Evolutionary conservation across 2,329 filamentous ascomycete species (phyloP), one percentile per base, ranked within the genome.

Genomic region (Pestalotiopsis fici): DNA sequence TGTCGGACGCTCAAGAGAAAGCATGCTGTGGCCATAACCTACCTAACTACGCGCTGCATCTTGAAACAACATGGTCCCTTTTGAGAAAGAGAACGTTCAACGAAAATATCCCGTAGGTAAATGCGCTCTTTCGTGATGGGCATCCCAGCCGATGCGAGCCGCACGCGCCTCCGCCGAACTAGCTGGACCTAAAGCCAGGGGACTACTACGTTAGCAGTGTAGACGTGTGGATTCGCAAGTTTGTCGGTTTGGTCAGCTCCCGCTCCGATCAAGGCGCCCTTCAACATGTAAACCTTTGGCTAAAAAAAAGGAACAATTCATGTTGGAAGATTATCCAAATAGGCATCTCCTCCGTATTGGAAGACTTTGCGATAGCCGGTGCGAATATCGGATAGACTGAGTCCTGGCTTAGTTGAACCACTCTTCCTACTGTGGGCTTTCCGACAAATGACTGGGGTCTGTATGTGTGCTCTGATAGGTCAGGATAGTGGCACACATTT

Each of bases 91-190:
- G 43, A 50, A 21, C 18, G 43, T 21, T 6, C 18, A n/a, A 50
- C 9, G 3, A 50, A 21, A n/a, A 61, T 18, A 37, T 18, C 4
- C 3, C 28, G 13, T n/a, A 35, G 31, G 31, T 35, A n/a, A 21
- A 43, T n/a, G n/a, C 23, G 25, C 23, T 31, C 2, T 56, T 27
- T 59, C 28, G 23, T 21, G 5, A 35, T 21, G 7, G 56, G 23
- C 18, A 15, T 12, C 18, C 15, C 43, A 50, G 60, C 37, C 35
- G 23, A 25, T 43, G 31, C 23, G 37, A 25, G 13, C 23, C 25
- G 21, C 28, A 27, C 37, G 35, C 39, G 60, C 60, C 60, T 63
- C 60, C 37, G 37, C 39, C 60, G 60, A 63, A 47, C 60, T 63
- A 63, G 37, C 21, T 35, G 27, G 60, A 63, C 39, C 60, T 50